Conservation (phyloP, 2,329 filamentous ascomycete species). For the Elsinoe arachidis region DNA sequence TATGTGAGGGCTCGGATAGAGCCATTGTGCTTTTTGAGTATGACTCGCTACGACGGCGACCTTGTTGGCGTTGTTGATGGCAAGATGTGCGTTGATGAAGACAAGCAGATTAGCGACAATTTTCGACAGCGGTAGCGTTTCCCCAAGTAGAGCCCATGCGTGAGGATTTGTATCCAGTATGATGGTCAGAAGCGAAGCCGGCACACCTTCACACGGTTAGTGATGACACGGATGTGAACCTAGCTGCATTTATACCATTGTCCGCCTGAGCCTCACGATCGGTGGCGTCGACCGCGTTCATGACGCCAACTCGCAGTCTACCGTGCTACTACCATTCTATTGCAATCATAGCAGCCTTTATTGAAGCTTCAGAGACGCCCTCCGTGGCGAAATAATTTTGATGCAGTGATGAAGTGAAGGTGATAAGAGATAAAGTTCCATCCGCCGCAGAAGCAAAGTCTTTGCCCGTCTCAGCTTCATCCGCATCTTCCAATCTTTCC, state of each 20-base stretch:
- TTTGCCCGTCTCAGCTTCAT: background rate
- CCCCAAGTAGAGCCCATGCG: constrained; percentile 74
- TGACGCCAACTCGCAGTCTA: constrained; percentile 27
- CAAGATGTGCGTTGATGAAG: constrained; percentile 93
- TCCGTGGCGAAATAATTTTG: no score
- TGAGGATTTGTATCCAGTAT: constrained; percentile 94
- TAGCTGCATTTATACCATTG: constrained; percentile 14
- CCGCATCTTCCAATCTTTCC: background rate
- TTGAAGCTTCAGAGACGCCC: no score
- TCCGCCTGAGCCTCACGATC: constrained; percentile 33
- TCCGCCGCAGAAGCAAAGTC: no score
- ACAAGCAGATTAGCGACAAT: constrained; percentile 84
- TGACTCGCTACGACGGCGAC: constrained; percentile 89
- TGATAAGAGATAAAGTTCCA: no score
- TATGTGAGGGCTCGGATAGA: constrained; percentile 59
- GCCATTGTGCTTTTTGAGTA: constrained; percentile 74
- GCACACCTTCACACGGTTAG: constrained; percentile 33
- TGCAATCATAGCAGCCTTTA: no score
- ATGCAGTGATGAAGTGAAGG: no score
- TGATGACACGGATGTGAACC: background rate
- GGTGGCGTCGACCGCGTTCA: constrained; percentile 58
- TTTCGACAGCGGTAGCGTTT: constrained; percentile 68
- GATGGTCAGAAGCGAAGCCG: constrained; percentile 78
- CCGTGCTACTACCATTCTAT: no score
- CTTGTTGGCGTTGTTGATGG: constrained; percentile 87